Evolutionary conservation across 352 stramenopile species (phyloP).

Genomic region (Hyaloperonospora brassicae): DNA sequence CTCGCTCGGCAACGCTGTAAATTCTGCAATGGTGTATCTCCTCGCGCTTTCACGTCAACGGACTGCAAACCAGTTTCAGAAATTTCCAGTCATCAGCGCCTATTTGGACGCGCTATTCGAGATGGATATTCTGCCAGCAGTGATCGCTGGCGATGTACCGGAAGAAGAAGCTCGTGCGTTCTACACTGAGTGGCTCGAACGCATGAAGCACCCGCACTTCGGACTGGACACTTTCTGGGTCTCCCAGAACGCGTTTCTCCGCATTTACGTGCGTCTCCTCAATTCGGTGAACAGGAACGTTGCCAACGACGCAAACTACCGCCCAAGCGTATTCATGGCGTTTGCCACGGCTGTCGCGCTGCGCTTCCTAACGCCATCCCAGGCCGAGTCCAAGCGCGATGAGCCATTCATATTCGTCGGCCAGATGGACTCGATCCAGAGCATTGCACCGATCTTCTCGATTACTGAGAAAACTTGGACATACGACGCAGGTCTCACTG

Average conservation of each 20-base stretch:
- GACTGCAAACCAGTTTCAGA: slow-evolving; percentile 10
- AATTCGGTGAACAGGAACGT: slow-evolving; percentile 21
- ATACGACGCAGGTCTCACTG: slow-evolving; percentile 36
- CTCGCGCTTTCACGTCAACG: slow-evolving; percentile 40
- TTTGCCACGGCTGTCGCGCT: slow-evolving; percentile 45
- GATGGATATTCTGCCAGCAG: slow-evolving; percentile 68
- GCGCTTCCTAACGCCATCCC: slow-evolving; percentile 43
- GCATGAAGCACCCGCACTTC: slow-evolving; percentile 76
- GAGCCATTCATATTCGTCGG: slow-evolving; percentile 31
- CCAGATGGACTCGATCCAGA: slow-evolving; percentile 44
- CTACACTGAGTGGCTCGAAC: slow-evolving; percentile 83
- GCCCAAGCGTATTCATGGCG: slow-evolving; percentile 35
- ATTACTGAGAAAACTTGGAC: slow-evolving; percentile 36
- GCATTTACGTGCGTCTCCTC: slow-evolving; percentile 42
- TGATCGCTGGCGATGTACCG: slow-evolving; percentile 25
- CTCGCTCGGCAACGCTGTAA: slow-evolving; percentile 85
- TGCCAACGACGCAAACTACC: slow-evolving; percentile 19
- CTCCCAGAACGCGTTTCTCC: slow-evolving; percentile 79
- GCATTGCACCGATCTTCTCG: slow-evolving; percentile 26
- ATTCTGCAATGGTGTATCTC: slow-evolving; percentile 87
- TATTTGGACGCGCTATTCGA: slow-evolving; percentile 79
- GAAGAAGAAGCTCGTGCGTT: slow-evolving; percentile 30
- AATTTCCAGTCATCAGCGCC: slow-evolving; percentile 41
- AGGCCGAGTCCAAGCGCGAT: slow-evolving; percentile 22
- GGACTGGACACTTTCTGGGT: slow-evolving; percentile 92